A percentile compares a stretch with the other conserved stretches of the same genome.
Evolutionary conservation across 1,139 yeast species (phyloP).

Genomic region (Groenewaldozyma sp.): DNA sequence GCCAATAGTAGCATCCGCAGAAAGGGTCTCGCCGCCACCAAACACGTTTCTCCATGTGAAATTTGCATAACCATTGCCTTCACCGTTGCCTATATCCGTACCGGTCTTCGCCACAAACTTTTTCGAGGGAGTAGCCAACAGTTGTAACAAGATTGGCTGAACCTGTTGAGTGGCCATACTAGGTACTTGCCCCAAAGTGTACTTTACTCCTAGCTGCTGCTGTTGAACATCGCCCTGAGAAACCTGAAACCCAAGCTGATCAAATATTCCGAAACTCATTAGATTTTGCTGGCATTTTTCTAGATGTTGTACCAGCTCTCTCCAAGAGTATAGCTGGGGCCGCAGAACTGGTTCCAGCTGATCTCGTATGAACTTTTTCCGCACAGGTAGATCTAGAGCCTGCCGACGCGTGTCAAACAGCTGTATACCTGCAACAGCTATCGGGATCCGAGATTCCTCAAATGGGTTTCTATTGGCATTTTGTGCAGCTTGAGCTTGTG

Average conservation of each 20-base stretch:
- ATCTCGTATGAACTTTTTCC: conserved; percentile 13
- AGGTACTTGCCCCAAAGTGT: too few relatives aligned
- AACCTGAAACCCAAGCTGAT: conserved; percentile 9
- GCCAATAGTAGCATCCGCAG: conserved; percentile 16
- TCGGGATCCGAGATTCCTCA: too few relatives aligned
- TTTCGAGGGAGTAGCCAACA: conserved; percentile 7
- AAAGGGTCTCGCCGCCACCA: conserved; percentile 19
- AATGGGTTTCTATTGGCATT: too few relatives aligned
- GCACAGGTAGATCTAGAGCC: conserved; percentile 6
- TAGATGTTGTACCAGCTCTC: conserved; percentile 8
- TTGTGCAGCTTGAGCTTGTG: too few relatives aligned
- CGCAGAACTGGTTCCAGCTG: conserved; percentile 15
- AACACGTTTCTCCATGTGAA: conserved; percentile 16
- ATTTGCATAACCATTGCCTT: conserved; percentile 65
- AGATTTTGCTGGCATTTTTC: conserved; percentile 13
- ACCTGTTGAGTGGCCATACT: neutral
- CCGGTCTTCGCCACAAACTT: conserved; percentile 16
- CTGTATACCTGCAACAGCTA: too few relatives aligned
- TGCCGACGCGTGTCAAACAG: too few relatives aligned
- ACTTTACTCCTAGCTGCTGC: too few relatives aligned
- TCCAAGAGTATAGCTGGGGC: conserved; percentile 4
- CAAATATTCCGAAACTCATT: conserved; percentile 15
- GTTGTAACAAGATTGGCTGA: neutral
- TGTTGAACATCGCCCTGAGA: neutral
- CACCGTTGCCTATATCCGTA: conserved; percentile 18